Evolutionary conservation across 2,329 filamentous ascomycete species (phyloP).

Genomic region (Cercospora zeina): DNA sequence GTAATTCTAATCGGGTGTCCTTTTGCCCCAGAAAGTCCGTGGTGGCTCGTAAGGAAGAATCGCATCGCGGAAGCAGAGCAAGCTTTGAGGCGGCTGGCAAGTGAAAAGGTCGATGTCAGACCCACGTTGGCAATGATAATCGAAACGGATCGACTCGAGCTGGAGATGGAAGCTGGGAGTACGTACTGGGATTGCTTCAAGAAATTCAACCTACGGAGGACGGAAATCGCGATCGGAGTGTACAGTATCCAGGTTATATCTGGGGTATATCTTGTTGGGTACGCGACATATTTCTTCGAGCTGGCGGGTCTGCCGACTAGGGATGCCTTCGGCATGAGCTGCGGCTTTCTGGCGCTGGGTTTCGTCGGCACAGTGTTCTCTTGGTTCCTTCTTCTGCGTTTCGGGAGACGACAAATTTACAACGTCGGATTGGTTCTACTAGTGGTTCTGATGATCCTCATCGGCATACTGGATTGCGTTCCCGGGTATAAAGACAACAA

Average conservation of each 20-base stretch:
- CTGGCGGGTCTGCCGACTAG: slow-evolving; percentile 45
- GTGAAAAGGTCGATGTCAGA: slow-evolving; percentile 44
- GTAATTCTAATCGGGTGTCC: slow-evolving; percentile 43
- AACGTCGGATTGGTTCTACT: slow-evolving; percentile 42
- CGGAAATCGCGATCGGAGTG: slow-evolving; percentile 48
- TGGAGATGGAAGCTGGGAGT: slow-evolving; percentile 44
- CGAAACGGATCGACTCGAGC: slow-evolving; percentile 42
- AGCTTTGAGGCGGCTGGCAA: slow-evolving; percentile 42
- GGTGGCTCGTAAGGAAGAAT: slow-evolving; percentile 44
- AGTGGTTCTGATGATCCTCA: slow-evolving; percentile 41
- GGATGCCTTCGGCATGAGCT: slow-evolving; percentile 45
- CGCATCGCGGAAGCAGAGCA: slow-evolving; percentile 41
- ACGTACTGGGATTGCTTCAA: slow-evolving; percentile 47
- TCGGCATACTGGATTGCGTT: slow-evolving; percentile 45
- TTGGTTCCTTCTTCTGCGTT: slow-evolving; percentile 44
- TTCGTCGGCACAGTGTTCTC: slow-evolving; percentile 47
- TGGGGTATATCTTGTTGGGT: slow-evolving; percentile 48
- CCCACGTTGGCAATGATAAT: slow-evolving; percentile 46
- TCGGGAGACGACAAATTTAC: slow-evolving; percentile 47
- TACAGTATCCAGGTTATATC: slow-evolving; percentile 49
- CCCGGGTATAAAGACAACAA: slow-evolving; percentile 37
- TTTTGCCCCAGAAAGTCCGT: slow-evolving; percentile 45
- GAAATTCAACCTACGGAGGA: slow-evolving; percentile 46
- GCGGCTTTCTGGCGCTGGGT: slow-evolving; percentile 47
- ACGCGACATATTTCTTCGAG: slow-evolving; percentile 53